phyloP scores from a whole-genome alignment of 2,329 filamentous ascomycete genomes.

The Cytospora mali region DNA sequence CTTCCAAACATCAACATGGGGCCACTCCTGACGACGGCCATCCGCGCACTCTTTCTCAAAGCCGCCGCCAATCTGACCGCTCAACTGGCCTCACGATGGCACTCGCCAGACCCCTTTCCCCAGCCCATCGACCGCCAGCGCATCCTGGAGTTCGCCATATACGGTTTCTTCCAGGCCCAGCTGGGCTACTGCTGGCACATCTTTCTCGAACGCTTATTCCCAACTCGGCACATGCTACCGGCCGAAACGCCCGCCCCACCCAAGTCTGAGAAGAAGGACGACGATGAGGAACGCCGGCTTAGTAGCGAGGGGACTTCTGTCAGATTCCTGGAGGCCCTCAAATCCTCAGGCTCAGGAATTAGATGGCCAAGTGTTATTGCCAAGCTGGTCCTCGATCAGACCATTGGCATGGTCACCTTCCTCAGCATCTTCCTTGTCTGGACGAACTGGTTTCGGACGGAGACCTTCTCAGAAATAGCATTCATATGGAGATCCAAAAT shows the following conservation, averaged over 20 bases:
- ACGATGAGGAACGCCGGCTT: conserved; percentile 27
- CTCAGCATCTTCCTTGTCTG: conserved; percentile 32
- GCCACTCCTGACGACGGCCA: conserved; percentile 25
- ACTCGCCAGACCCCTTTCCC: conserved; percentile 20
- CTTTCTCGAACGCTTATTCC: conserved; percentile 32
- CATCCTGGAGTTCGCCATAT: conserved; percentile 33
- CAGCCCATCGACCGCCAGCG: conserved; percentile 31
- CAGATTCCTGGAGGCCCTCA: conserved; percentile 20
- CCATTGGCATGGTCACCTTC: conserved; percentile 31
- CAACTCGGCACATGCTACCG: conserved; percentile 25
- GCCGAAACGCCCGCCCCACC: conserved; percentile 10
- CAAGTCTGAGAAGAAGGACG: conserved; percentile 29
- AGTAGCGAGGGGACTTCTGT: conserved; percentile 26
- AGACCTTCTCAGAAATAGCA: conserved; percentile 26
- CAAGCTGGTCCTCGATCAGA: conserved; percentile 35
- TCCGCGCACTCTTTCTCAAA: conserved; percentile 30
- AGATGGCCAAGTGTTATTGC: conserved; percentile 32
- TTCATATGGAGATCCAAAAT: conserved; percentile 31
- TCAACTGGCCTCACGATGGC: conserved; percentile 29
- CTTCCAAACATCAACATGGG: conserved; percentile 18
- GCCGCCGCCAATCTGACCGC: conserved; percentile 29
- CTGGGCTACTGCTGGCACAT: conserved; percentile 34
- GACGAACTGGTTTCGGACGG: conserved; percentile 33
- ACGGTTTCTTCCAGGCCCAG: conserved; percentile 34
- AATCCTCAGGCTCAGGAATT: conserved; percentile 22